Base-by-base conservation (phyloP, 176 grass and related monocot genomes). In the Carex pumila region DNA sequence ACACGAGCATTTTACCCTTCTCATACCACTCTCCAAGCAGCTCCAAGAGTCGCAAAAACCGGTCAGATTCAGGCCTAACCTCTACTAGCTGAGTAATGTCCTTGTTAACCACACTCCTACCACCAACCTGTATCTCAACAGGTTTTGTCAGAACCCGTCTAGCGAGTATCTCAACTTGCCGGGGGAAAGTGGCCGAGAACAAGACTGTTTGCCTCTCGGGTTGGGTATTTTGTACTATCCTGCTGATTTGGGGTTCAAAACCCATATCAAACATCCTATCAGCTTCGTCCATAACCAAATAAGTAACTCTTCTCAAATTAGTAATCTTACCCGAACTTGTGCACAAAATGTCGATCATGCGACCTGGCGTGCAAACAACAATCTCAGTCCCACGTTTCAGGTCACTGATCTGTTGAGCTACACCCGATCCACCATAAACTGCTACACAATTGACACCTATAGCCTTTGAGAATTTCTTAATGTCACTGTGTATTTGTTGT, bases 191-290 rank as follows among this genome's bases (percentile, higher is more conserved):
- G 76, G 96, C 96, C 65, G 93, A 98, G 69, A 98, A 98, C 57
- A 98, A 87, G 54, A 98, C 93, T 17, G 91, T 98, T 85, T 98
- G 96, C 78, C 92, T 87, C 86, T 95, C 86, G 5, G 96, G 91
- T 22, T 91, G 83, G 32, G 93, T 95, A 79, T 98, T 98, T 84
- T 95, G 93, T 71, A 98, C 91, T 61, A 98, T 90, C 32, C 92
- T 84, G 69, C 91, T 90, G 78, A 98, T 98, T 85, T 95, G 96
- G 70, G 96, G 96, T 59, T 98, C 96, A 74, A 98, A 98, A 80
- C 96, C 96, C 92, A 95, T 98, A 78, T 95, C 96, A 85, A 95
- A 98, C 96, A 98, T 98, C 80, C 96, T 89, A 90, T 98, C 96
- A 43, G 96, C 96, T 84, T 98, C 96, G 65, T 98, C 96, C 91